Evolutionary conservation across 306 rosid genomes (phyloP).

Genomic region (Acacia crassicarpa): DNA sequence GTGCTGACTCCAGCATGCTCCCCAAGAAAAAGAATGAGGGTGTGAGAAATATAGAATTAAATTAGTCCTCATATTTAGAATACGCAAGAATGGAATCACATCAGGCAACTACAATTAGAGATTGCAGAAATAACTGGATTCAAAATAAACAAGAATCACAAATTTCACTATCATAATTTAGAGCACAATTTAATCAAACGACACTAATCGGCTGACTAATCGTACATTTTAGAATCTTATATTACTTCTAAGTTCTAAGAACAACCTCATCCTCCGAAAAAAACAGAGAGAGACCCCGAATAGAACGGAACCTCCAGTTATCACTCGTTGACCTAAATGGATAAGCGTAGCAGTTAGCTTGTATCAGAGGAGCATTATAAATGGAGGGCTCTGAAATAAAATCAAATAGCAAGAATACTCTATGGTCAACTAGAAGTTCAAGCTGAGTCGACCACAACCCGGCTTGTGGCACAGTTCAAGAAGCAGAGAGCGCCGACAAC

Average conservation of each 20-base stretch:
- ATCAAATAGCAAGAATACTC: not conserved
- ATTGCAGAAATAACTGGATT: not conserved
- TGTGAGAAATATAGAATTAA: not conserved
- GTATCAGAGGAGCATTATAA: not conserved
- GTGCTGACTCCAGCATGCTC: not conserved
- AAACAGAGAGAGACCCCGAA: not conserved
- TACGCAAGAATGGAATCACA: not conserved
- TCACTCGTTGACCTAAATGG: slow-evolving; percentile 1
- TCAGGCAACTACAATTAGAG: not conserved
- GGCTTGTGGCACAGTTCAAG: not conserved
- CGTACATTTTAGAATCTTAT: not conserved
- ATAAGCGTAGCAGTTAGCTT: not conserved
- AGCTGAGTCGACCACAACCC: not conserved
- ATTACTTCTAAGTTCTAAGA: not conserved
- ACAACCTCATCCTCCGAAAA: not conserved
- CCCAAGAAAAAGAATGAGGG: not conserved
- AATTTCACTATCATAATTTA: slow-evolving; percentile 4
- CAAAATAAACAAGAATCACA: not conserved
- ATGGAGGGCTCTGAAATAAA: not conserved
- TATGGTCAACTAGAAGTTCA: not conserved
- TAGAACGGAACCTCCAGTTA: not conserved
- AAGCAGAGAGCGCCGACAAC: not conserved
- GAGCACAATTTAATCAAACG: not conserved
- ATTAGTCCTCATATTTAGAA: not conserved
- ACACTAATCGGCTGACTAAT: not conserved